These are phyloP conservation scores for Ascomycota sp. DNA, from an alignment of 2,329 filamentous ascomycete species.

Conservation along the genomic window DNA sequence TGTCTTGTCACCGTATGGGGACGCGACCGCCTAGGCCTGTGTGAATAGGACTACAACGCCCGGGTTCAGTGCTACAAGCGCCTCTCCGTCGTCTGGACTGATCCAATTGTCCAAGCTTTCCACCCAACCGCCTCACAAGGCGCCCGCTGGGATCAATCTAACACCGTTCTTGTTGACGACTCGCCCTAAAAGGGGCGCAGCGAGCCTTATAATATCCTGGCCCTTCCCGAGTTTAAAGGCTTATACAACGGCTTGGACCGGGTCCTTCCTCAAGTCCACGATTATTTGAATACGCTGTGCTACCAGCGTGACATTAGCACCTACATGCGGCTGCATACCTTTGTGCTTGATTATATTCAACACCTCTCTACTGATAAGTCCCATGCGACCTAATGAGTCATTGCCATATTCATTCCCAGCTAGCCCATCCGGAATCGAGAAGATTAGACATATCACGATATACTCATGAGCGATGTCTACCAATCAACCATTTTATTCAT, in stretches of 20 bases:
- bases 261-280: conserved; percentile 37
- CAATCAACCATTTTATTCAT: too few species aligned
- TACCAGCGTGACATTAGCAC: conserved; percentile 39
- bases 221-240: conserved; percentile 57
- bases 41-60: conserved; percentile 36
- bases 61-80: conserved; percentile 85
- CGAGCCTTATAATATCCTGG: conserved; percentile 68
- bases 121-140: conserved; percentile 21
- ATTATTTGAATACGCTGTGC: conserved; percentile 36
- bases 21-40: conserved; percentile 55
- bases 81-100: conserved; percentile 50
- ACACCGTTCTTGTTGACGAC: conserved; percentile 84
- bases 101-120: conserved; percentile 19
- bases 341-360: conserved; percentile 17
- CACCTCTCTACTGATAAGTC: conserved; percentile 1
- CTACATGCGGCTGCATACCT: conserved; percentile 33
- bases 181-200: conserved; percentile 56
- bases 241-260: conserved; percentile 16
- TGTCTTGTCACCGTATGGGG: conserved; percentile 55
- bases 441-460: too few species aligned
- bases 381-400: too few species aligned
- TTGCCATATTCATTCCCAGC: too few species aligned
- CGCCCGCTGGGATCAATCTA: conserved; percentile 52
- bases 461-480: too few species aligned
- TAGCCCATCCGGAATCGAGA: too few species aligned